Conservation (phyloP, 1,284 basidiomycete species). For the Termitomyces sp. region DNA sequence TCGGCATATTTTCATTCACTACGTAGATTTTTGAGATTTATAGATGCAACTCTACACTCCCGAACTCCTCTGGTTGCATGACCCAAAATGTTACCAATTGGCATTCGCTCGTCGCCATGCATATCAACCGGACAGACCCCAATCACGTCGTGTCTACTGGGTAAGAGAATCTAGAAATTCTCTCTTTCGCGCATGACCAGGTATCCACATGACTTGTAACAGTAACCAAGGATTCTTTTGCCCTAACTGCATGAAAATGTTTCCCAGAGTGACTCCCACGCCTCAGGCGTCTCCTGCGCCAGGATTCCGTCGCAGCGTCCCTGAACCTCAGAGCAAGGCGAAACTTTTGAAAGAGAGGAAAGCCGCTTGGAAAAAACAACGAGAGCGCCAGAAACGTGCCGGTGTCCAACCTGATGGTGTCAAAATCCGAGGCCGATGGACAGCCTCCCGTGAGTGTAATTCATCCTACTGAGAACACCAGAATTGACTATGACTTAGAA, state of each 20-base stretch:
- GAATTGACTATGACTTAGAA: conserved; percentile 17
- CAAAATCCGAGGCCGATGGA: conserved; percentile 59
- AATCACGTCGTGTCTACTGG: conserved; percentile 65
- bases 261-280: conserved; percentile 27
- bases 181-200: background rate
- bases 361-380: conserved; percentile 35
- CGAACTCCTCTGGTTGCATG: conserved; percentile 36
- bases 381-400: conserved; percentile 24
- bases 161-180: conserved; percentile 26
- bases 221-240: conserved; percentile 60
- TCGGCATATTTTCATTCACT: background rate
- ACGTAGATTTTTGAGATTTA: background rate
- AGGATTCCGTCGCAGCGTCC: conserved; percentile 28
- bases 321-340: conserved; percentile 37
- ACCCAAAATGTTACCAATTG: conserved; percentile 50
- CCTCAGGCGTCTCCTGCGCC: conserved; percentile 37
- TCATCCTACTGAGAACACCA: conserved; percentile 1
- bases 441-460: conserved; percentile 40
- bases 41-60: conserved; percentile 53
- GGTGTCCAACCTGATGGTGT: conserved; percentile 31
- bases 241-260: conserved; percentile 50
- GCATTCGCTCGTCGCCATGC: conserved; percentile 43
- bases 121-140: conserved; percentile 46
- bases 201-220: background rate
- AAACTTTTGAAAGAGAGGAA: conserved; percentile 43